These are phyloP conservation scores for Oidium heveae DNA, from an alignment of 2,329 filamentous ascomycete species.

Conservation along the genomic window DNA sequence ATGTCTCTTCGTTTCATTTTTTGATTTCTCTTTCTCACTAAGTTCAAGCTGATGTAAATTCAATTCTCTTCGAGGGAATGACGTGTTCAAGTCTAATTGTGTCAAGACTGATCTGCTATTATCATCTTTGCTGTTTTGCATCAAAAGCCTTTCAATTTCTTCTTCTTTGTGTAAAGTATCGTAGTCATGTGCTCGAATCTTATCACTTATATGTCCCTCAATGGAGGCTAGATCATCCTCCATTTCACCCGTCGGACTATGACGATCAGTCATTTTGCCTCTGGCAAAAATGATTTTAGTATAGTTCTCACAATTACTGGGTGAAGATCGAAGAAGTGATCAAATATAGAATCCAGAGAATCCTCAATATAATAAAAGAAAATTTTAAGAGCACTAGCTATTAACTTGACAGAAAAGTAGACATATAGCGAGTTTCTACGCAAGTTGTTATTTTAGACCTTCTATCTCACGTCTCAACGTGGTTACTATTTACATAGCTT, in stretches of 20 bases:
- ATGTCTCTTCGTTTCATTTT: slow-evolving; percentile 28
- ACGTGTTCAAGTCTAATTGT: slow-evolving; percentile 17
- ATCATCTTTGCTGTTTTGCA: slow-evolving; percentile 19
- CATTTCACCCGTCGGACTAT: slow-evolving; percentile 51
- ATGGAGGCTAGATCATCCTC: slow-evolving; percentile 47
- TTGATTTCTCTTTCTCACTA: slow-evolving; percentile 25
- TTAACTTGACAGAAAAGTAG: too few species aligned
- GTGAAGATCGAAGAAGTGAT: too few species aligned
- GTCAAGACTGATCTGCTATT: slow-evolving; percentile 8
- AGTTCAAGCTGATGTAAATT: slow-evolving; percentile 18
- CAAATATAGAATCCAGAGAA: too few species aligned
- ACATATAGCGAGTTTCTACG: too few species aligned
- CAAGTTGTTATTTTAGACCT: too few species aligned
- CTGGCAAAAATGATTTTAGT: too few species aligned
- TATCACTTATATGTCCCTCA: slow-evolving; percentile 39
- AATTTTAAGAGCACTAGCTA: too few species aligned
- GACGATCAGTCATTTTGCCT: slow-evolving; percentile 16
- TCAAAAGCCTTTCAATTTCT: slow-evolving; percentile 35
- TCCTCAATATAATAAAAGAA: too few species aligned
- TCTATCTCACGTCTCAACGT: too few species aligned
- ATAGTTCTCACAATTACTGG: too few species aligned
- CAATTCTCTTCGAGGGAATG: slow-evolving; percentile 8
- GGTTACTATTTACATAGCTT: too few species aligned
- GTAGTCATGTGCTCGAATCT: slow-evolving; percentile 43
- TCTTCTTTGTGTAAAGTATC: slow-evolving; percentile 54